Evolutionary conservation across 73 alveolate genomes (phyloP).

Genomic region (Tetrahymena borealis): DNA sequence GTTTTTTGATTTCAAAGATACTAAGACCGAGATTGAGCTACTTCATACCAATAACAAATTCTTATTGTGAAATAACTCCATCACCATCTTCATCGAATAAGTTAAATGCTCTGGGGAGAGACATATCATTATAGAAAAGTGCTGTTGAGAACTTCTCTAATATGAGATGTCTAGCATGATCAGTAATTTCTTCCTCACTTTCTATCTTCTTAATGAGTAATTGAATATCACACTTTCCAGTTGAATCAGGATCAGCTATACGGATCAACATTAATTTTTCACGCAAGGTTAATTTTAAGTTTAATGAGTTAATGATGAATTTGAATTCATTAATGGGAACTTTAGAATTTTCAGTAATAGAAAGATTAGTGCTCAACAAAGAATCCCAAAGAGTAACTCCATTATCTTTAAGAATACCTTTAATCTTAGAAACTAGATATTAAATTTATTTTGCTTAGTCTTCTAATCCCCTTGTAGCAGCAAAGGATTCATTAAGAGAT

Average conservation of each 20-base stretch:
- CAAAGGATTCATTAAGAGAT: not conserved
- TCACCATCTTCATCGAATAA: not conserved
- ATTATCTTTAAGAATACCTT: not conserved
- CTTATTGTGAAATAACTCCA: not conserved
- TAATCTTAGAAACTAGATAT: not conserved
- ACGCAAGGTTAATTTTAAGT: not conserved
- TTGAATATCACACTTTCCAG: not conserved
- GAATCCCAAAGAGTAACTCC: not conserved
- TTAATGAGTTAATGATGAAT: not conserved
- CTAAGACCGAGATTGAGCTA: not conserved
- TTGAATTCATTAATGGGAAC: constrained; percentile 2
- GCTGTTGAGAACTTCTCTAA: not conserved
- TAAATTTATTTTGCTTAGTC: not conserved
- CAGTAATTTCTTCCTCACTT: not conserved
- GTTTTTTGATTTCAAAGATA: not conserved
- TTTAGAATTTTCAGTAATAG: not conserved
- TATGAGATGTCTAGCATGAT: not conserved
- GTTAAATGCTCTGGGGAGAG: not conserved
- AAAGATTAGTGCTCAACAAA: not conserved
- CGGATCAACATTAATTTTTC: not conserved
- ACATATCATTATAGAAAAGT: not conserved
- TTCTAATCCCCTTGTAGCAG: not conserved
- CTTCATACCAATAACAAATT: not conserved
- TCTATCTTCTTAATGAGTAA: not conserved
- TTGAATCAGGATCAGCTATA: not conserved